A percentile compares a stretch with the other conserved stretches of the same genome.
Conservation (phyloP, 371 early-diverging fungal genomes). For the Synchytrium microbalum region DNA sequence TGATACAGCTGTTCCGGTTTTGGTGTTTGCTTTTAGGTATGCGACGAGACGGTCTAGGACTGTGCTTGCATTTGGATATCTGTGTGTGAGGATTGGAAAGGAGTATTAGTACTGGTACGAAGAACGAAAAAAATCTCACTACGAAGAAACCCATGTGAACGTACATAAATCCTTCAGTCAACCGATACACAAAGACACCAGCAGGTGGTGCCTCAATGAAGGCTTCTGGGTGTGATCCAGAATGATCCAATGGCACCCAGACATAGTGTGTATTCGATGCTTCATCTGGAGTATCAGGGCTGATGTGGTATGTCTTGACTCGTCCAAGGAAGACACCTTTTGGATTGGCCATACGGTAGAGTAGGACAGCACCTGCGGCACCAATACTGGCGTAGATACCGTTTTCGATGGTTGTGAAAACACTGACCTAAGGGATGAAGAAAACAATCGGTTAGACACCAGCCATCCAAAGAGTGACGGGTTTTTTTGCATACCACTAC, state of each 20-base stretch:
- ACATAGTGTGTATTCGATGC: too few species aligned
- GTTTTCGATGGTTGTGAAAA: slow-evolving; percentile 59
- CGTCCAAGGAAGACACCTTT: slow-evolving; percentile 28
- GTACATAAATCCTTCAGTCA: background rate
- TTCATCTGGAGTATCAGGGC: background rate
- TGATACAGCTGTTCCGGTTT: background rate
- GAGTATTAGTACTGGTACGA: too few species aligned
- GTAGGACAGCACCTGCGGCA: slow-evolving; percentile 53
- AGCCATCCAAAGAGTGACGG: too few species aligned
- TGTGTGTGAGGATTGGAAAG: too few species aligned
- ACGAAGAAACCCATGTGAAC: too few species aligned
- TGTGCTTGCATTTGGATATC: slow-evolving; percentile 62
- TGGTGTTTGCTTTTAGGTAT: background rate
- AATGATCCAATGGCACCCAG: background rate
- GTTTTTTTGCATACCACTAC: background rate
- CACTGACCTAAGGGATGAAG: too few species aligned
- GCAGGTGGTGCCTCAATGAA: slow-evolving; percentile 7
- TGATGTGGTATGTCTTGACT: slow-evolving; percentile 4
- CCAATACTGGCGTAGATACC: slow-evolving; percentile 63
- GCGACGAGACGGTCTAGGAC: slow-evolving; percentile 16
- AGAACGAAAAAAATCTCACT: too few species aligned
- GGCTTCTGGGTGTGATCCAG: background rate
- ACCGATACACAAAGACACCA: slow-evolving; percentile 1
- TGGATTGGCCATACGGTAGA: slow-evolving; percentile 68
- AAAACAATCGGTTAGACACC: too few species aligned